Percentiles rank a stretch among this genome's conserved stretches.
Conservation (phyloP, 2,329 filamentous ascomycete species). For the Madurella fahalii region DNA sequence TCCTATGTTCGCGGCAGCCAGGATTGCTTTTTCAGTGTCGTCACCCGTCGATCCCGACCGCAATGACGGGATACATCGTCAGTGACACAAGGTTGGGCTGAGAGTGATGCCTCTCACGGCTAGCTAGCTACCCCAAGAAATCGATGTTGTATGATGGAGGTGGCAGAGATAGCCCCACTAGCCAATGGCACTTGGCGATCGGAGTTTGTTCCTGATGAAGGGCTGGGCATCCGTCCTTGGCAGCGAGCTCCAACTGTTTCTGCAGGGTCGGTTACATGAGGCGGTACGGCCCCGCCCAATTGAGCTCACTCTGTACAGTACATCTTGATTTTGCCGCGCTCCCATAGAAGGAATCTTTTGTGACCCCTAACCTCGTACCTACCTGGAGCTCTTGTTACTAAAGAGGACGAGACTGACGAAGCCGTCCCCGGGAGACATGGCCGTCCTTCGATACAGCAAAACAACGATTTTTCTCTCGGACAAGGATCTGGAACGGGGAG, state of each 20-base stretch:
- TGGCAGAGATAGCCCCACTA: neutral
- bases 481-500: slow-evolving; percentile 6
- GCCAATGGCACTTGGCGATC: slow-evolving; percentile 16
- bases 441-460: neutral
- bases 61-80: neutral
- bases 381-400: neutral
- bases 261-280: neutral
- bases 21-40: neutral
- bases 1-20: neutral
- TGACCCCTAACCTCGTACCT: neutral
- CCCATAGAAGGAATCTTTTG: neutral
- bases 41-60: neutral
- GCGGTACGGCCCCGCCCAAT: neutral
- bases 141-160: slow-evolving; percentile 2
- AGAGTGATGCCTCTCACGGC: neutral
- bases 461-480: neutral
- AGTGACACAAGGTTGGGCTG: neutral
- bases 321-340: neutral
- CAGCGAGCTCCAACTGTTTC: slow-evolving; percentile 2
- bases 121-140: neutral
- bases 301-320: neutral
- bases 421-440: too few species aligned
- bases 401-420: neutral
- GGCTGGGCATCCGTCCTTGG: slow-evolving; percentile 11
- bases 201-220: slow-evolving; percentile 15